Base-by-base conservation (phyloP, 306 rosid genomes). In the Urtica urens region DNA sequence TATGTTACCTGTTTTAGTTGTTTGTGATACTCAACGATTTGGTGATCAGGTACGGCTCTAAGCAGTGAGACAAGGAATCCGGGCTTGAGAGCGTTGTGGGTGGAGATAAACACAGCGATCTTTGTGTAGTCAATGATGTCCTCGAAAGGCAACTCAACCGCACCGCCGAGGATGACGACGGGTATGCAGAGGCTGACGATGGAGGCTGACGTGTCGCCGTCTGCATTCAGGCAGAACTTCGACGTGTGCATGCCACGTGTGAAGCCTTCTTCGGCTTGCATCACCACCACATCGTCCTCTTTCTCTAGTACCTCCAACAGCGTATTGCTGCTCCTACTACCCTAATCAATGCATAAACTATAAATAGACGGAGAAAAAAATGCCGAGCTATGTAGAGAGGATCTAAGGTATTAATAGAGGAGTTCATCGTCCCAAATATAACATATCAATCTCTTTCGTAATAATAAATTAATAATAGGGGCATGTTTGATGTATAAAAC, bases 181-280 rank as follows among this genome's bases (percentile, higher is more conserved):
- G 96, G 96, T 31, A 87, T 46, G 24, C 96, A 87, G 75, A 83
- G 65, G 74, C 96, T 87, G 44, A 87, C 93, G 49, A 87, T 75
- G 50, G 96, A 82, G 28, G 96, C 80, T 38, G 96, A 94, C 46
- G 96, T 87, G 68, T 87, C 96, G 38, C 96, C 96, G 16, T 94
- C 94, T 10, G 94, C 94, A 70, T 87, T 80, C 51, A 87, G 76
- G 66, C 96, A 87, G 67, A 87, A 87, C 57, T 76, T 83, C 2
- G 94, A 87, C 24, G 83, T 60, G 59, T 87, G 96, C 96, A 87
- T 87, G 65, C 96, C 96, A n/a, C n/a, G 26, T 45, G 82, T 11
- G 93, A 66, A 69, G 96, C 96, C 83, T 49, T 83, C 94, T 30
- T 93, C 64, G 63, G 94, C 96, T 58, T 87, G 96, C 57, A 78